Conservation (phyloP, 176 grass and related monocot species). For the Metroxylon sagu region DNA sequence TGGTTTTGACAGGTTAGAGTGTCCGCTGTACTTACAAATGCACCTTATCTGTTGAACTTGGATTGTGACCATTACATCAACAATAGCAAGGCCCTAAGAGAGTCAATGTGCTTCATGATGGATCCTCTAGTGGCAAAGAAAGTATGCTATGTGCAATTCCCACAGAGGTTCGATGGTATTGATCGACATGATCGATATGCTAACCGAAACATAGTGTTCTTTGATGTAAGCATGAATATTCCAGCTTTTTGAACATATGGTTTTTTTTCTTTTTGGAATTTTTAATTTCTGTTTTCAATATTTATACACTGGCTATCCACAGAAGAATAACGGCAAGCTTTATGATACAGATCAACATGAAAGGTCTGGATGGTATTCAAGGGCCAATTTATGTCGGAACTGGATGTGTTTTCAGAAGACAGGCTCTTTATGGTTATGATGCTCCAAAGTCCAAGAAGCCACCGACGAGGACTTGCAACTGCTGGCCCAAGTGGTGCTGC, state of each 20-base stretch:
- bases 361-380: conserved; percentile 96
- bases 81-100: conserved; percentile 79
- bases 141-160: conserved; percentile 90
- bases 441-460: conserved; percentile 85
- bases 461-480: conserved; percentile 74
- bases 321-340: background rate
- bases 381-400: conserved; percentile 95
- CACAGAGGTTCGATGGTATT: conserved; percentile 92
- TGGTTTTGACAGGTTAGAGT: conserved; percentile 60
- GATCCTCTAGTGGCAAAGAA: conserved; percentile 82
- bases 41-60: conserved; percentile 79
- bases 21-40: conserved; percentile 76
- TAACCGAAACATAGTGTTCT: conserved; percentile 83
- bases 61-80: conserved; percentile 96
- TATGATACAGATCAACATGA: conserved; percentile 83
- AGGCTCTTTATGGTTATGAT: conserved; percentile 74
- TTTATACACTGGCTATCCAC: background rate
- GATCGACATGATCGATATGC: conserved; percentile 84
- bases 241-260: background rate
- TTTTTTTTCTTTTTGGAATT: background rate
- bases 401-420: conserved; percentile 79
- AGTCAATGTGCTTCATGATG: conserved; percentile 99
- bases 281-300: background rate
- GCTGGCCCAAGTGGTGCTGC: conserved; percentile 86
- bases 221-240: conserved; percentile 62